These are phyloP conservation scores for Venustampulla echinocandica DNA, from an alignment of 495 filamentous ascomycete genomes.

Conservation along the genomic window DNA sequence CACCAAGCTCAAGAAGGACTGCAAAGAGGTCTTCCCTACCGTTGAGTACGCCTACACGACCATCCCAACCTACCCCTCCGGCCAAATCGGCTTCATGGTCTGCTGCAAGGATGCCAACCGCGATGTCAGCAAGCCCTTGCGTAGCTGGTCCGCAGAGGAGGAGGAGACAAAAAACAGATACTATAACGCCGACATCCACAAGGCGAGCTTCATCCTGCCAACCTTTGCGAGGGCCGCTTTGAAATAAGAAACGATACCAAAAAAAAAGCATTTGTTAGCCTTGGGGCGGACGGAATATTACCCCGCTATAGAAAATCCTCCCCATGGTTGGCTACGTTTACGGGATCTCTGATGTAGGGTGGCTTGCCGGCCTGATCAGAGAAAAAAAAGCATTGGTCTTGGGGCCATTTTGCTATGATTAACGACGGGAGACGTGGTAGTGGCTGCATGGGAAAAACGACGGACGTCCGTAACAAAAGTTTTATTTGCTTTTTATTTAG, in stretches of 20 bases:
- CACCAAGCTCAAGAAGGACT: slow-evolving; percentile 84
- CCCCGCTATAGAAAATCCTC: no score
- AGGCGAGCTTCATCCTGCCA: slow-evolving; percentile 85
- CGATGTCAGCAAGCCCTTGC: slow-evolving; percentile 75
- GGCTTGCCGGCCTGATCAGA: no score
- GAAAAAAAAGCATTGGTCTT: no score
- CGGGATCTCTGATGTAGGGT: no score
- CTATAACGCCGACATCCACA: slow-evolving; percentile 93
- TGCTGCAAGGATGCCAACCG: slow-evolving; percentile 86
- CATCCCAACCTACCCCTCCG: slow-evolving; percentile 97
- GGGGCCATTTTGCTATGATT: no score
- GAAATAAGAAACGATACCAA: slow-evolving; percentile 30
- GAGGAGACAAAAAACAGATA: slow-evolving; percentile 88
- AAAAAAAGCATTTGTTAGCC: neutral
- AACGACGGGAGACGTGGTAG: no score
- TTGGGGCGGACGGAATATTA: no score
- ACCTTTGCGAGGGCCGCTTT: slow-evolving; percentile 83
- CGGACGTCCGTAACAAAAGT: no score
- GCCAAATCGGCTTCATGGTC: slow-evolving; percentile 99
- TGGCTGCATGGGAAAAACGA: no score
- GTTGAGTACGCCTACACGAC: slow-evolving; percentile 99
- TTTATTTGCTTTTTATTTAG: no score
- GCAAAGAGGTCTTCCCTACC: slow-evolving; percentile 92
- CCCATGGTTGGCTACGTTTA: no score
- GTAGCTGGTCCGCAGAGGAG: slow-evolving; percentile 72